phyloP scores from a whole-genome alignment of 257 asterid species.

The Eucommia ulmoides region DNA sequence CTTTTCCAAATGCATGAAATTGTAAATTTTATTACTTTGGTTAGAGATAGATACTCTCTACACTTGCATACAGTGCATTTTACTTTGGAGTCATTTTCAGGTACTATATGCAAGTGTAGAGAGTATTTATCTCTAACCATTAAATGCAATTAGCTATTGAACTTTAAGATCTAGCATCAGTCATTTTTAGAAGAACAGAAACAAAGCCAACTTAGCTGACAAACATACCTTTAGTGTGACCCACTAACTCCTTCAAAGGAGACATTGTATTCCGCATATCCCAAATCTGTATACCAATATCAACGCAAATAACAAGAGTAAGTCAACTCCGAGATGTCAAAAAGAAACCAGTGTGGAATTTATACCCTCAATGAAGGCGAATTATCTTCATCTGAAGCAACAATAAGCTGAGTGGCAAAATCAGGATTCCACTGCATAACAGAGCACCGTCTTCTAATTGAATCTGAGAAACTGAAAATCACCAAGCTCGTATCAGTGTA shows the following conservation, averaged over 20 bases:
- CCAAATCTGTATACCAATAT: conserved; percentile 65
- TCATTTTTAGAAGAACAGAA: conserved; percentile 1
- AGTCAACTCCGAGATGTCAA: background rate
- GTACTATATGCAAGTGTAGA: too few species aligned
- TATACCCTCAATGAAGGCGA: conserved; percentile 81
- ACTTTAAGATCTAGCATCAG: too few species aligned
- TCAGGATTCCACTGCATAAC: conserved; percentile 99
- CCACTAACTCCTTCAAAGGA: conserved; percentile 85
- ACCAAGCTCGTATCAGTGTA: conserved; percentile 6
- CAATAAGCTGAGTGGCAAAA: conserved; percentile 80
- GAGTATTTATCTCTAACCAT: too few species aligned
- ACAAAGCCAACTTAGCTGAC: background rate
- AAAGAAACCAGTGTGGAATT: background rate
- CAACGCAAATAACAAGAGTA: conserved; percentile 12
- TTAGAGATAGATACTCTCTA: too few species aligned
- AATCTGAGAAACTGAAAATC: conserved; percentile 69
- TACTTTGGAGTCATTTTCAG: too few species aligned
- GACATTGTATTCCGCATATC: conserved; percentile 85
- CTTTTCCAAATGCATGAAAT: too few species aligned
- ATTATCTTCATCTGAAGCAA: conserved; percentile 93
- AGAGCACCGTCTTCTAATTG: conserved; percentile 78
- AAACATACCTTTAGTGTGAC: conserved; percentile 81
- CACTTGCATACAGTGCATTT: too few species aligned
- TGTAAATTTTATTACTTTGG: too few species aligned
- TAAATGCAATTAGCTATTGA: too few species aligned